Conservation (phyloP, 352 stramenopile genomes). For the Phytophthora brassicae region DNA sequence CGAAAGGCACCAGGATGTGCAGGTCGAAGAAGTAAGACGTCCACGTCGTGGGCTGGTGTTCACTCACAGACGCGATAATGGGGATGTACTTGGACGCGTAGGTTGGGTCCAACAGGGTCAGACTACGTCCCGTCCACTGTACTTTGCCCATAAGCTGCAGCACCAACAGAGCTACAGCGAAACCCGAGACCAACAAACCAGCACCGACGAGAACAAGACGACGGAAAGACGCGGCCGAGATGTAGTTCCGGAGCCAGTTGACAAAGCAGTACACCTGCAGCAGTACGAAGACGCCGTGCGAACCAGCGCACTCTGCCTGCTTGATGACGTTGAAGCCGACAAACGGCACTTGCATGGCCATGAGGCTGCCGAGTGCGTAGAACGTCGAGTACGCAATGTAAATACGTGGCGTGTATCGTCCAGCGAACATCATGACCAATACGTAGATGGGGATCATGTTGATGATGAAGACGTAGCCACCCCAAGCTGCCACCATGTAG, state of each 20-base stretch:
- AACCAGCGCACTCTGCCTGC: conserved; percentile 82
- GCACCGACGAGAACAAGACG: conserved; percentile 71
- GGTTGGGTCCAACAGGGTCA: conserved; percentile 90
- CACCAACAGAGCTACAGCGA: conserved; percentile 65
- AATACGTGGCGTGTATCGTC: conserved; percentile 92
- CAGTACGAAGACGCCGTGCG: conserved; percentile 93
- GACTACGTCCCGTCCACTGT: conserved; percentile 89
- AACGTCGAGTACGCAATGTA: conserved; percentile 98
- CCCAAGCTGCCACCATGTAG: conserved; percentile 97
- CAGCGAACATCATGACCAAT: conserved; percentile 91
- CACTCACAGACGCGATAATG: conserved; percentile 93
- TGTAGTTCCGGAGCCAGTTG: conserved; percentile 74
- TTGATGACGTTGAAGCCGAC: conserved; percentile 97
- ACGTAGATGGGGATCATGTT: conserved; percentile 99
- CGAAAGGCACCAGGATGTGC: conserved; percentile 89
- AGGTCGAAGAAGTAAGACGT: conserved; percentile 95
- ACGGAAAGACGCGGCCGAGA: conserved; percentile 74
- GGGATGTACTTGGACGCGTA: conserved; percentile 95
- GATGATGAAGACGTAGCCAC: conserved; percentile 99
- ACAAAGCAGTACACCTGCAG: conserved; percentile 86
- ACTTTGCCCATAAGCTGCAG: conserved; percentile 85
- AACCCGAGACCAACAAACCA: conserved; percentile 48
- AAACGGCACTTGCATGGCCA: conserved; percentile 98
- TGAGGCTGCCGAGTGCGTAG: conserved; percentile 94
- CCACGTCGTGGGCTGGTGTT: conserved; percentile 94